Percentiles rank a stretch among this genome's conserved stretches.
These are phyloP conservation scores for Urochloa ruziziensis DNA, from an alignment of 176 grass and related monocot genomes.

Conservation along the genomic window DNA sequence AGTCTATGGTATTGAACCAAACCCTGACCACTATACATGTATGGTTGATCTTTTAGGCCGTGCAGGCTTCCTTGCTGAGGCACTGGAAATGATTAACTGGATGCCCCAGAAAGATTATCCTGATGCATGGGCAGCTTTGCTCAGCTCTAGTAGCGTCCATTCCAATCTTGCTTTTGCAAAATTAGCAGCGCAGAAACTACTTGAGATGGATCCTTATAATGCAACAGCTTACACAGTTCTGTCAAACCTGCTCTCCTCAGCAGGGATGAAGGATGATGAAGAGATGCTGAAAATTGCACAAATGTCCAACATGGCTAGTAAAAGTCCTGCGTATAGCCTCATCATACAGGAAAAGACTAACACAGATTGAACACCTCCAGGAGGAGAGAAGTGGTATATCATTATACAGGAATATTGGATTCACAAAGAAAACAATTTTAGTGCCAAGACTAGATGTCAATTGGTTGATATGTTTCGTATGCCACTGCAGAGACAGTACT, in stretches of 20 bases:
- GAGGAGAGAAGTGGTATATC: not conserved
- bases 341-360: slow-evolving; percentile 38
- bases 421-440: not conserved
- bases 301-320: slow-evolving; percentile 48
- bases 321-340: slow-evolving; percentile 57
- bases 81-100: slow-evolving; percentile 53
- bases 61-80: slow-evolving; percentile 54
- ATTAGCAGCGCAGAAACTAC: slow-evolving; percentile 57
- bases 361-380: not conserved
- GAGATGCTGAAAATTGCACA: slow-evolving; percentile 37
- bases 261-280: slow-evolving; percentile 47
- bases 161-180: slow-evolving; percentile 64
- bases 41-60: slow-evolving; percentile 73
- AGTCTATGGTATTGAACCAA: slow-evolving; percentile 48
- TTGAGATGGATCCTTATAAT: slow-evolving; percentile 53
- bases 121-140: slow-evolving; percentile 60
- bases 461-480: not conserved
- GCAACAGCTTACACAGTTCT: slow-evolving; percentile 52
- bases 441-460: not conserved
- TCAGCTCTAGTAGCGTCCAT: slow-evolving; percentile 61
- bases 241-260: slow-evolving; percentile 54
- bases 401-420: not conserved
- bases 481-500: not conserved
- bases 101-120: slow-evolving; percentile 48
- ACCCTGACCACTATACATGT: slow-evolving; percentile 61